A percentile compares a stretch with the other conserved stretches of the same genome.
These are phyloP conservation scores for Paracorniculantispora psalliotae DNA, from an alignment of 2,329 filamentous ascomycete genomes.

Conservation along the genomic window DNA sequence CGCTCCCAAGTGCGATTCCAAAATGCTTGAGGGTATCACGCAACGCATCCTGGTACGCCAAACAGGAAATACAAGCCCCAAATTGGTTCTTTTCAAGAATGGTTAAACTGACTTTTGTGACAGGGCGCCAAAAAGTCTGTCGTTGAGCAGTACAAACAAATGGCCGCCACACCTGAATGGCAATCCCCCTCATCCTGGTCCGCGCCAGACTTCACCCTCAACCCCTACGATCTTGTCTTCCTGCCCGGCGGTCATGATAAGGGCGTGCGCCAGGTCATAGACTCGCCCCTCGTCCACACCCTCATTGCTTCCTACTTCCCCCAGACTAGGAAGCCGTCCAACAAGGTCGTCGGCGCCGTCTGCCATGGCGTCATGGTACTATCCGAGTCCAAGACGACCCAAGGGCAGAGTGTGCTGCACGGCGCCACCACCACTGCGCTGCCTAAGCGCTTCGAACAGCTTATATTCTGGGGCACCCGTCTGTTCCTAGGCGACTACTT, in stretches of 20 bases:
- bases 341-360: conserved; percentile 42
- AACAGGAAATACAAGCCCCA: too few relatives aligned
- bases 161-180: conserved; percentile 38
- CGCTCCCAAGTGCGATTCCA: too few relatives aligned
- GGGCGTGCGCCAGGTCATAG: conserved; percentile 45
- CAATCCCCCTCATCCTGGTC: conserved; percentile 41
- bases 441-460: conserved; percentile 43
- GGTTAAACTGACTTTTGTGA: too few relatives aligned
- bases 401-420: conserved; percentile 42
- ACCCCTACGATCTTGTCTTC: conserved; percentile 43
- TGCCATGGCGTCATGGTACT: conserved; percentile 52
- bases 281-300: conserved; percentile 39
- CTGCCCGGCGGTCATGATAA: conserved; percentile 51
- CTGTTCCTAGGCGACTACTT: conserved; percentile 49
- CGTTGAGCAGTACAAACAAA: conserved; percentile 36
- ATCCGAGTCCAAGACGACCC: conserved; percentile 32
- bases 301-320: conserved; percentile 45
- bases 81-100: too few relatives aligned
- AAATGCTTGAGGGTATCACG: too few relatives aligned
- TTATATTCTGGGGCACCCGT: conserved; percentile 45
- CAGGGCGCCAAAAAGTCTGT: conserved; percentile 40
- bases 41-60: too few relatives aligned
- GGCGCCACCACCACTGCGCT: conserved; percentile 45
- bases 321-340: conserved; percentile 34
- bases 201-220: conserved; percentile 37